These are phyloP conservation scores for Colletotrichum tanaceti DNA, from an alignment of 2,329 filamentous ascomycete species.

Conservation along the genomic window DNA sequence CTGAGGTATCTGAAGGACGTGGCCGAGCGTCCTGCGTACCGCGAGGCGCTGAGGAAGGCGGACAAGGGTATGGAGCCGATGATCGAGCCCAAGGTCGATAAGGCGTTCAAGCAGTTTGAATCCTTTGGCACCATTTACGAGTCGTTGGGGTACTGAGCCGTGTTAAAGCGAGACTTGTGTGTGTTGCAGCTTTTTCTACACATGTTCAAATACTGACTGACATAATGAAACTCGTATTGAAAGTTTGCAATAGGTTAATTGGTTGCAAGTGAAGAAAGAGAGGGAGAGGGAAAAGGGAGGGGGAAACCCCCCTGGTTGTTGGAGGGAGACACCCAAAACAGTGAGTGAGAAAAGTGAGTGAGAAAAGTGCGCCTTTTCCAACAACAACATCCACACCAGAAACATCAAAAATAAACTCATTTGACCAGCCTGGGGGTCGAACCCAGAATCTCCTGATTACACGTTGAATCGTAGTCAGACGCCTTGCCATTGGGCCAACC, in stretches of 20 bases:
- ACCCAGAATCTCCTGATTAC: slow-evolving; percentile 39
- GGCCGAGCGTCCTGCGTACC: slow-evolving; percentile 58
- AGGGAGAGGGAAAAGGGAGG: too few relatives aligned
- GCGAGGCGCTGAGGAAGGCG: slow-evolving; percentile 59
- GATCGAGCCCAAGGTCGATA: slow-evolving; percentile 26
- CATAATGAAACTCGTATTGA: neutral
- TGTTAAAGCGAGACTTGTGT: too few relatives aligned
- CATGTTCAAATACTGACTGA: neutral
- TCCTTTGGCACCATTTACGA: slow-evolving; percentile 5
- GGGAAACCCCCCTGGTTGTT: too few relatives aligned
- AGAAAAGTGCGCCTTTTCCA: too few relatives aligned
- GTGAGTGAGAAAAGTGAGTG: too few relatives aligned
- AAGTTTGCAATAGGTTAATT: too few relatives aligned
- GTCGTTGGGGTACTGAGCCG: neutral
- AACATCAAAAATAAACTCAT: neutral
- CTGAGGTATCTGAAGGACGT: slow-evolving; percentile 60
- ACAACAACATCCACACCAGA: too few relatives aligned
- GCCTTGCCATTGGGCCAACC: slow-evolving; percentile 55
- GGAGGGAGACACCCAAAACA: too few relatives aligned
- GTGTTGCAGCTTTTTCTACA: neutral
- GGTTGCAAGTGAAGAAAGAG: too few relatives aligned
- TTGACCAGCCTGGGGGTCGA: slow-evolving; percentile 40
- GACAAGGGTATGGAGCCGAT: slow-evolving; percentile 58
- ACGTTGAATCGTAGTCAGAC: slow-evolving; percentile 53
- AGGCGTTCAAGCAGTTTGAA: slow-evolving; percentile 32